These are phyloP conservation scores for Pseudonitzschia pungens DNA, from an alignment of 108 stramenopile species.

Conservation along the genomic window DNA sequence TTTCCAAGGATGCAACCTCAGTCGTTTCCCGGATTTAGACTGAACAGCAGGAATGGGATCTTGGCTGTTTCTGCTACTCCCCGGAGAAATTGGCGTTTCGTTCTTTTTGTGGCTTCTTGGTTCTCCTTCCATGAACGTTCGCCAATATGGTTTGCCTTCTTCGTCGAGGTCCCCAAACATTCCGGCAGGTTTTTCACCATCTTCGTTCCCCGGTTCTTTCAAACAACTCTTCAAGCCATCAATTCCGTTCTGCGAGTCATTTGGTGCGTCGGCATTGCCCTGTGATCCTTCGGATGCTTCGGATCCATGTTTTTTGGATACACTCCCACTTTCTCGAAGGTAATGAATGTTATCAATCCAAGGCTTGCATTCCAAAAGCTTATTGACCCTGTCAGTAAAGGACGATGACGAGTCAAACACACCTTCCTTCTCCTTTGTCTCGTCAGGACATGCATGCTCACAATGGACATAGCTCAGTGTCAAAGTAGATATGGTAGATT, in stretches of 20 bases:
- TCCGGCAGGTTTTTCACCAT: neutral
- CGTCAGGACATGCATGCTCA: neutral
- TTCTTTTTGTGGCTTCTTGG: neutral
- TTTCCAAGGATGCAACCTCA: constrained; percentile 2
- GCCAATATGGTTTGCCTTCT: constrained; percentile 11
- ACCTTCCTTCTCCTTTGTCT: neutral
- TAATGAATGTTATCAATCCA: constrained; percentile 10
- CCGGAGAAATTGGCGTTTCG: neutral
- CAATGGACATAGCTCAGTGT: neutral
- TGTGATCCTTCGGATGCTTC: neutral
- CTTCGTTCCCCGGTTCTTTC: neutral
- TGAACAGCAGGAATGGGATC: neutral
- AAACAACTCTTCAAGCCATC: neutral
- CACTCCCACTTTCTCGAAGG: neutral
- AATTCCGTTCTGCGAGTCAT: neutral
- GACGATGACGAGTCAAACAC: neutral
- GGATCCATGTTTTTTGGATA: neutral
- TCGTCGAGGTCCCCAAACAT: neutral
- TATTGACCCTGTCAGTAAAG: neutral
- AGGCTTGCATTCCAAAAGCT: neutral
- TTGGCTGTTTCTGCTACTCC: neutral
- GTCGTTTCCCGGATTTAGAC: neutral
- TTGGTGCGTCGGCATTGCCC: neutral
- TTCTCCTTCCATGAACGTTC: constrained; percentile 2
- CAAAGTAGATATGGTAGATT: constrained; percentile 14